Evolutionary conservation across 768 basidiomycete genomes (phyloP), one percentile per base, ranked within the genome.

Genomic region (Agrocybe praecox): DNA sequence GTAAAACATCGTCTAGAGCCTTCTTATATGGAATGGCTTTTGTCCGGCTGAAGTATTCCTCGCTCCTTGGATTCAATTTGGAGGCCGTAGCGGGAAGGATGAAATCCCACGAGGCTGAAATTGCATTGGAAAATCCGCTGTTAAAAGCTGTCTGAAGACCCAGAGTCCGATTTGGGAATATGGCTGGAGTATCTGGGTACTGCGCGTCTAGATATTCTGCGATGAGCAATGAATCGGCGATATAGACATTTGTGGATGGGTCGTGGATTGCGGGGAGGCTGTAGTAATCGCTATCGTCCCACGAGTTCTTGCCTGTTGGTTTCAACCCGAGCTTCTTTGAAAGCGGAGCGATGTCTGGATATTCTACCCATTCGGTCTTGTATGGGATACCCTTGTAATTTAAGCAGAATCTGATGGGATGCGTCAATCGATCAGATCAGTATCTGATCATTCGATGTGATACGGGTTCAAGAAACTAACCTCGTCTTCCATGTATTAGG

Each of bases 121-220:
- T 10, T 5, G 22, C 22, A 34, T 14, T 21, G 24, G 12, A 19
- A n/a, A 29, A 29, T 0, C 19, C 52, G 9, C 26, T 23, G 2
- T 12, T 42, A 42, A 53, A 45, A 10, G 58, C 56, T 2, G 24
- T 22, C 24, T 65, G 61, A 0, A 69, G 34, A 1, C 43, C 67
- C 6, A 53, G 24, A 71, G 62, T 61, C 12, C 53, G 53, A 21
- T 56, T 15, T 0, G 76, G 77, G 55, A 82, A 64, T 14, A 82
- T 57, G 4, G 49, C 56, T 6, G 75, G 77, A 0, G 75, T 73
- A 45, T 73, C 68, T 0, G 83, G 81, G 63, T 82, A 85, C 3
- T 72, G 70, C 2, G 71, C 67, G 48, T 85, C 83, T 49, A 85
- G 71, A 64, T 85, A 83, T 17, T 71, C 63, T 0, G 78, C 81